Evolutionary conservation across 805 yeast species (phyloP).

Genomic region (Wickerhamiella shivajii): DNA sequence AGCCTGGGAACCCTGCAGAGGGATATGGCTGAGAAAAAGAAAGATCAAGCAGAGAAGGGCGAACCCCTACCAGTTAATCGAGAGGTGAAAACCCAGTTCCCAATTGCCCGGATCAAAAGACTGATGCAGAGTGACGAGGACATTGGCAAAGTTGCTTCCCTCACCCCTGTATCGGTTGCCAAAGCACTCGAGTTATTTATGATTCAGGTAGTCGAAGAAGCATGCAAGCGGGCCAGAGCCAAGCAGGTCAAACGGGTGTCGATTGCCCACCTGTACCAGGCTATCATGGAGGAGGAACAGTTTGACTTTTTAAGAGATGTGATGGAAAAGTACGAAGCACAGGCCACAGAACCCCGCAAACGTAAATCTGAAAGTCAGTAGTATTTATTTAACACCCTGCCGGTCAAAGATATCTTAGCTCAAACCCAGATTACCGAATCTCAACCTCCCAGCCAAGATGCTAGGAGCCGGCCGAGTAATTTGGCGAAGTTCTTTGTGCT

Average conservation of each 20-base stretch:
- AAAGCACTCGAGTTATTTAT: slow-evolving; percentile 85
- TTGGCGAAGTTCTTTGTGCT: too few species aligned
- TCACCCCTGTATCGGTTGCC: slow-evolving; percentile 96
- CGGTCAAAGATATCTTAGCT: too few species aligned
- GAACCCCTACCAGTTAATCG: slow-evolving; percentile 15
- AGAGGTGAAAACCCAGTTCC: slow-evolving; percentile 30
- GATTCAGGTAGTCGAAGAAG: slow-evolving; percentile 74
- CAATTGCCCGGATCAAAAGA: slow-evolving; percentile 77
- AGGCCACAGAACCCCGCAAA: slow-evolving; percentile 18
- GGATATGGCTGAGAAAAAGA: slow-evolving; percentile 1
- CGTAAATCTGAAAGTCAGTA: slow-evolving; percentile 6
- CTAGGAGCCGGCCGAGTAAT: too few species aligned
- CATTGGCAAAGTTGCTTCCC: slow-evolving; percentile 96
- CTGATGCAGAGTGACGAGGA: slow-evolving; percentile 98
- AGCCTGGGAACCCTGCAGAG: too few species aligned
- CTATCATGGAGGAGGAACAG: slow-evolving; percentile 73
- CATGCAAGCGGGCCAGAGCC: slow-evolving; percentile 60
- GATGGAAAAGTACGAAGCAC: slow-evolving; percentile 41
- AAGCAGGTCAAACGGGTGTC: slow-evolving; percentile 68
- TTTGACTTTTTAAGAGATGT: slow-evolving; percentile 84
- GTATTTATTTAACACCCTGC: background rate
- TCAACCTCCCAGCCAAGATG: too few species aligned
- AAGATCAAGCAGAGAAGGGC: too few species aligned
- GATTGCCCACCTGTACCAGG: slow-evolving; percentile 68
- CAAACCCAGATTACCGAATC: too few species aligned